These are phyloP conservation scores for Amanita pseudoporphyria DNA, from an alignment of 768 basidiomycete species.

Conservation along the genomic window DNA sequence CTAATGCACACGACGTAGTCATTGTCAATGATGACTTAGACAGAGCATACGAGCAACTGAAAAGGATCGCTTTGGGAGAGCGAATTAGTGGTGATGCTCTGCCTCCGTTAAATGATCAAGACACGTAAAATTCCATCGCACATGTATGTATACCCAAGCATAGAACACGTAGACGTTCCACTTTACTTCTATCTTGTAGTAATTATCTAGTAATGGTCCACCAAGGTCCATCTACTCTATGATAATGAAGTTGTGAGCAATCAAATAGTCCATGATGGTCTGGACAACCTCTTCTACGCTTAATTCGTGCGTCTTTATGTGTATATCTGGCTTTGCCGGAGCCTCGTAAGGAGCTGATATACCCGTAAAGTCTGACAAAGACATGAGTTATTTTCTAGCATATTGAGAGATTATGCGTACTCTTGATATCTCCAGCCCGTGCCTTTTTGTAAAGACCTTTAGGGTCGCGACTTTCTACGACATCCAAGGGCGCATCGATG, in stretches of 20 bases:
- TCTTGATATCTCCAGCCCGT: conserved; percentile 90
- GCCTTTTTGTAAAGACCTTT: conserved; percentile 98
- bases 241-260: conserved; percentile 30
- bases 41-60: conserved; percentile 70
- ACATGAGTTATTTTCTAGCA: background rate
- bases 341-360: conserved; percentile 96
- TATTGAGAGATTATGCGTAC: conserved; percentile 28
- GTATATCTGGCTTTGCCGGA: conserved; percentile 78
- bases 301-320: conserved; percentile 79
- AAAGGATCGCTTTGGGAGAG: conserved; percentile 67
- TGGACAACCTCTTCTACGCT: conserved; percentile 73
- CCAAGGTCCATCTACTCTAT: too few species aligned
- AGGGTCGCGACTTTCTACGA: conserved; percentile 90
- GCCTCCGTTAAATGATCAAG: conserved; percentile 52
- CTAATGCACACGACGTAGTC: conserved; percentile 67
- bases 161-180: too few species aligned
- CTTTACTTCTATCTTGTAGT: too few species aligned
- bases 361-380: conserved; percentile 84
- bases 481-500: conserved; percentile 81
- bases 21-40: conserved; percentile 90
- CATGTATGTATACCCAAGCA: too few species aligned
- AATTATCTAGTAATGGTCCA: too few species aligned
- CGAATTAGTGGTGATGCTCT: conserved; percentile 48
- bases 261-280: conserved; percentile 73
- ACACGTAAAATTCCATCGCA: background rate